A percentile compares a stretch with the other conserved stretches of the same genome.
Conservation (phyloP, 352 stramenopile genomes). For the Globisporangium echinulatum region DNA sequence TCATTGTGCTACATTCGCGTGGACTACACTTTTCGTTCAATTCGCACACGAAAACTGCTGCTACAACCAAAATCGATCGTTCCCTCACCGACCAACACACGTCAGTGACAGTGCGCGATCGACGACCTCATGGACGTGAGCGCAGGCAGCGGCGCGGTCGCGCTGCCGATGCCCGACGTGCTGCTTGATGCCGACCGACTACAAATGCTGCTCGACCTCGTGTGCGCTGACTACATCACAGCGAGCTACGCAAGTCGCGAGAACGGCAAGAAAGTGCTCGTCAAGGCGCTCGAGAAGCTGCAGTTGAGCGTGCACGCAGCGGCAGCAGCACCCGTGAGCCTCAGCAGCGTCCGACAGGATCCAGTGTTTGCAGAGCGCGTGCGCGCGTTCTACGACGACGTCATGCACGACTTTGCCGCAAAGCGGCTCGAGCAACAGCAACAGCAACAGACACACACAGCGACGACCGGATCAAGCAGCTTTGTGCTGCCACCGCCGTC, state of each 20-base stretch:
- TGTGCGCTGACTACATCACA: constrained; percentile 83
- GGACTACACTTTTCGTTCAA: too few species aligned
- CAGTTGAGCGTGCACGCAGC: constrained; percentile 60
- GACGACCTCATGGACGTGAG: too few species aligned
- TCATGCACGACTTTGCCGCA: constrained; percentile 39
- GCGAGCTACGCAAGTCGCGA: constrained; percentile 79
- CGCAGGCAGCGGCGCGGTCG: neutral
- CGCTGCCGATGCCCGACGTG: constrained; percentile 32
- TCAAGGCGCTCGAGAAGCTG: constrained; percentile 78
- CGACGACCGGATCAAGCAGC: neutral
- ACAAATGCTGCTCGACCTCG: constrained; percentile 81
- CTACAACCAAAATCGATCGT: too few species aligned
- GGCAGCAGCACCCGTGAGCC: constrained; percentile 9
- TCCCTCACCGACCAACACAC: too few species aligned
- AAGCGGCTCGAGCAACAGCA: constrained; percentile 15
- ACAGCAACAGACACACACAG: neutral
- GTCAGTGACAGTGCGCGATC: too few species aligned
- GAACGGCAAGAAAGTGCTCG: constrained; percentile 73
- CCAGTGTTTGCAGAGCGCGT: constrained; percentile 41
- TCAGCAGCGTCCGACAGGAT: constrained; percentile 18
- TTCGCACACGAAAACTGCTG: too few species aligned
- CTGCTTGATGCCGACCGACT: constrained; percentile 71
- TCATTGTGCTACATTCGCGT: too few species aligned
- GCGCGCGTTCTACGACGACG: constrained; percentile 51
- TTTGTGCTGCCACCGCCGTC: constrained; percentile 3